Evolutionary conservation across 2,329 filamentous ascomycete species (phyloP).

Genomic region (Pseudopyrenochaeta lycopersici): DNA sequence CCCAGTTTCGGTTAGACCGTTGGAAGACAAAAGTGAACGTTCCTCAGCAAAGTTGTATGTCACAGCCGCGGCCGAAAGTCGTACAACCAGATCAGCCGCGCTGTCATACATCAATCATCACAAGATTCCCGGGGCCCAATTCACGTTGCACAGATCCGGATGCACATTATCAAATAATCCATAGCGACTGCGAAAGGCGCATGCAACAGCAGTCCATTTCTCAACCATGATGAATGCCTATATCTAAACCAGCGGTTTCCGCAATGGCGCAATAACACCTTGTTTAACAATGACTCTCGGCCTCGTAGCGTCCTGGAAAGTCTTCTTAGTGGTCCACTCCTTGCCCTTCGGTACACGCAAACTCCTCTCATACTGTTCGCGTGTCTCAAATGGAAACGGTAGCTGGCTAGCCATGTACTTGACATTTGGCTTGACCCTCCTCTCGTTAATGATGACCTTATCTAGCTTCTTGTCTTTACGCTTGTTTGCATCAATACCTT

Average conservation of each 20-base stretch:
- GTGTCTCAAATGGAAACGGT: conserved; percentile 89
- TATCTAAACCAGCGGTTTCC: conserved; percentile 69
- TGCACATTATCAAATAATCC: too few species aligned
- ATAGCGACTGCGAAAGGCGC: too few species aligned
- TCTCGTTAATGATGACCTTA: conserved; percentile 92
- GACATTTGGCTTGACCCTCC: conserved; percentile 86
- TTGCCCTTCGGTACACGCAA: conserved; percentile 87
- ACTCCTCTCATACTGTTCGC: conserved; percentile 88
- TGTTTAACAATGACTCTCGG: conserved; percentile 90
- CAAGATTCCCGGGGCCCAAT: neutral
- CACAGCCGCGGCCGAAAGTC: neutral
- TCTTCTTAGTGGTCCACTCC: conserved; percentile 97
- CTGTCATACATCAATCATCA: neutral
- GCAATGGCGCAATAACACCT: conserved; percentile 91
- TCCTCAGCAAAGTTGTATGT: neutral
- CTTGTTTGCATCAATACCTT: conserved; percentile 78
- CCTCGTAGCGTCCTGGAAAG: conserved; percentile 88
- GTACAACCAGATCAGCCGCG: neutral
- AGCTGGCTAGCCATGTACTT: conserved; percentile 86
- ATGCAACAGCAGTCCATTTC: conserved; percentile 17
- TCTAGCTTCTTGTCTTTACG: conserved; percentile 84
- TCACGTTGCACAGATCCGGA: neutral
- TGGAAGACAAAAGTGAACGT: neutral
- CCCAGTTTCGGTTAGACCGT: neutral
- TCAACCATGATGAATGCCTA: conserved; percentile 8